Evolutionary conservation across 495 filamentous ascomycete species (phyloP).

Genomic region (Penicillium herquei): DNA sequence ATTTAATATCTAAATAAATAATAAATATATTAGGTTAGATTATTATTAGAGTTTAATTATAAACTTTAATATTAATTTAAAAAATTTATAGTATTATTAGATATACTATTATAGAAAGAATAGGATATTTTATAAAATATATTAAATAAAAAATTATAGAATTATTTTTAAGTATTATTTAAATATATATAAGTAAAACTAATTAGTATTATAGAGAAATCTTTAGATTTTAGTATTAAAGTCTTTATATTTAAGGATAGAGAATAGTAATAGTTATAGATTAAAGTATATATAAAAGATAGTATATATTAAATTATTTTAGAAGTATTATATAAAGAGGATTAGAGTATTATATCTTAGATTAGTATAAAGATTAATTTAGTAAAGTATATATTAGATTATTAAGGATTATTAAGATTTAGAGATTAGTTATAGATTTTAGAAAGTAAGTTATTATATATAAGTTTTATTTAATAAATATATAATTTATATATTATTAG

Average conservation of each 20-base stretch:
- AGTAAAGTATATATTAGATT: background rate
- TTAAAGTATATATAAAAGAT: background rate
- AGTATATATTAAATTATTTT: background rate
- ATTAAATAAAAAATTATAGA: background rate
- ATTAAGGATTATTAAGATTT: background rate
- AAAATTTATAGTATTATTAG: no score
- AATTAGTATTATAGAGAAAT: no score
- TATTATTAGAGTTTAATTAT: no score
- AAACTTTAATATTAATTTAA: no score
- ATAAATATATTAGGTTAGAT: background rate
- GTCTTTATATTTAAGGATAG: background rate
- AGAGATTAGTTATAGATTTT: background rate
- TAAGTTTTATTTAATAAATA: background rate
- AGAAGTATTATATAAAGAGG: slow-evolving; percentile 1
- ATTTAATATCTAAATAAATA: background rate
- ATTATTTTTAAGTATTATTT: no score
- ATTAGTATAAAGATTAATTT: background rate
- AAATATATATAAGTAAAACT: no score
- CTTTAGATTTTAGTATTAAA: no score
- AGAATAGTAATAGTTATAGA: no score
- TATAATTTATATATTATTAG: background rate
- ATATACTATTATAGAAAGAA: no score
- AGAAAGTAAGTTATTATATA: background rate
- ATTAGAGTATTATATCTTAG: background rate
- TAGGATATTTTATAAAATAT: background rate